Conservation (phyloP, 768 basidiomycete species). For the Tulasnella sp. region DNA sequence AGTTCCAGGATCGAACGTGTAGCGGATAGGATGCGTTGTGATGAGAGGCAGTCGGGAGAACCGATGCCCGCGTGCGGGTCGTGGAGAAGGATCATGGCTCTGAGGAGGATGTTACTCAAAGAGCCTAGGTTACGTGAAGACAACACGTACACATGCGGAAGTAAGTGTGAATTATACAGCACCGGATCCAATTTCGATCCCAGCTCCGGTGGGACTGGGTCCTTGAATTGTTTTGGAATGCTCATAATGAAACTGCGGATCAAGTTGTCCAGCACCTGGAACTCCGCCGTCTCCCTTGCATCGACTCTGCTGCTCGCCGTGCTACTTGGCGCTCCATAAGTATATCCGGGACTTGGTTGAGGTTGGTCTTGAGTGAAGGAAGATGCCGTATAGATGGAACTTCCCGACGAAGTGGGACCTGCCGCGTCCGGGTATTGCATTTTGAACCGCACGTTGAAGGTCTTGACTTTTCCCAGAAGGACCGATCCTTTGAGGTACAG, state of each 20-base stretch:
- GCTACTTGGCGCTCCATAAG: not conserved
- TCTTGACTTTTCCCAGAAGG: slow-evolving; percentile 29
- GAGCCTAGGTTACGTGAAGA: not conserved
- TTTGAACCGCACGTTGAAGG: slow-evolving; percentile 32
- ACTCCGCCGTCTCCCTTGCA: slow-evolving; percentile 62
- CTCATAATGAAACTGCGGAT: slow-evolving; percentile 60
- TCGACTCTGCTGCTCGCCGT: slow-evolving; percentile 44
- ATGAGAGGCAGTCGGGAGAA: slow-evolving; percentile 21
- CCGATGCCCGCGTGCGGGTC: slow-evolving; percentile 34
- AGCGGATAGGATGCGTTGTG: slow-evolving; percentile 22
- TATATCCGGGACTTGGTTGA: not conserved
- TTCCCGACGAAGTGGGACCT: not conserved
- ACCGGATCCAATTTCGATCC: slow-evolving; percentile 54
- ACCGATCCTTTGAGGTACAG: slow-evolving; percentile 34
- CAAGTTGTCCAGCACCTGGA: slow-evolving; percentile 63
- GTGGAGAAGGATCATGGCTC: slow-evolving; percentile 33
- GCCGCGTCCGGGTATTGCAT: slow-evolving; percentile 8
- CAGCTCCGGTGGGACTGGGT: slow-evolving; percentile 52
- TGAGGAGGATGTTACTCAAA: not conserved
- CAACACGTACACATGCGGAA: slow-evolving; percentile 39
- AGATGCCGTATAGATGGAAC: not conserved
- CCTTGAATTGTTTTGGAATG: slow-evolving; percentile 59
- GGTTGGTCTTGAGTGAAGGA: not conserved
- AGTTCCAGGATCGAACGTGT: slow-evolving; percentile 25
- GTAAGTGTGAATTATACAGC: slow-evolving; percentile 51